Base-by-base conservation (phyloP, 768 basidiomycete species). In the Amanita fuliginea region DNA sequence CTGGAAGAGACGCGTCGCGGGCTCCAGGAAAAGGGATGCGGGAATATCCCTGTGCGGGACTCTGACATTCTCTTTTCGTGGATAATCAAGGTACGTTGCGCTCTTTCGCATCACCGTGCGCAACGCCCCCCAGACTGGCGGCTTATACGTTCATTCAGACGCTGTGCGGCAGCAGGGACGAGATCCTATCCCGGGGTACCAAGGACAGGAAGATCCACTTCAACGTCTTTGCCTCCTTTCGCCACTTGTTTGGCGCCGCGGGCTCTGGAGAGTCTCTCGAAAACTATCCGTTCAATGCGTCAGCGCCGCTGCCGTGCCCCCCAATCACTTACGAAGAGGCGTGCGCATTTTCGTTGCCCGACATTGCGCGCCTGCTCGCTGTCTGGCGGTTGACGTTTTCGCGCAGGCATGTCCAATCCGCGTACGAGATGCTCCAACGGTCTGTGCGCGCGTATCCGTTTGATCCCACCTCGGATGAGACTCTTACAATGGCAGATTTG, bases 291-390 rank as follows among this genome's bases (percentile, higher is more conserved):
- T 51, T 66, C 69, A 21, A 62, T 63, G 45, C 53, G 55, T 32
- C 64, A 58, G 16, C 50, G 66, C 21, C 70, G 0, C 59, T 72
- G 11, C 70, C 71, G 2, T 71, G 71, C 42, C 71, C 71, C 11
- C 55, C 60, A 2, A 51, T 72, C 39, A 61, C 68, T 16, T 67
- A 67, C 28, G 56, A 53, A 18, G 64, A 68, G 36, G 51, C 71
- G 13, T 55, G 65, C n/a, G 44, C 58, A 8, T 54, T 59, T 26
- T 51, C 65, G 11, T 49, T 70, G 5, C 51, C 59, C 33, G 62
- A 63, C 18, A 53, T 74, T 8, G 54, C 62, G 0, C 55, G 53
- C 11, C 47, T 37, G 3, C 51, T 65, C 8, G 55, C 57, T 7
- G 18, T 39, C 8, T 52, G 58, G 8, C 61, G 64, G 13, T 46